Evolutionary conservation across 2,329 filamentous ascomycete genomes (phyloP), one percentile per base, ranked within the genome.

Genomic region (Sporothrix curviconia): DNA sequence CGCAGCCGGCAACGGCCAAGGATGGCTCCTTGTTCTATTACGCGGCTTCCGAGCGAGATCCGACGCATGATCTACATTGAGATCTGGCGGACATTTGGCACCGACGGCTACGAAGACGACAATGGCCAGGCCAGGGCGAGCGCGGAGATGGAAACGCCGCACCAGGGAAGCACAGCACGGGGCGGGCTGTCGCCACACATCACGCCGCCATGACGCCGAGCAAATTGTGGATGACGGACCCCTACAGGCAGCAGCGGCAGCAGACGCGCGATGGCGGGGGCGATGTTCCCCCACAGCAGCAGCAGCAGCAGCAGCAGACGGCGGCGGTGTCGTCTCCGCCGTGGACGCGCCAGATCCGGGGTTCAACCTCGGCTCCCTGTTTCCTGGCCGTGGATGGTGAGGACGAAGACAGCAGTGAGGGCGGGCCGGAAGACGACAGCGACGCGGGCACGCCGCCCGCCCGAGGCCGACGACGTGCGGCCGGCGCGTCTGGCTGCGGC

Each of bases 1-100:
- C 34, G 17, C 8, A 3, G 17, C 37, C 15, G 67, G 72, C 76
- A 55, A 71, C 79, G 55, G 72, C 69, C 64, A 79, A 81, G 70
- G 71, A 72, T 34, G 74, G 47, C 1, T 68, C 67, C 15, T 59
- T 52, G 14, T 66, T 70, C 46, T 70, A 70, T 57, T n/a, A 39
- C 60, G 3, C 37, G 54, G 8, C 65, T 70, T 15, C 67, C 68
- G 9, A 54, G 55, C 42, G 68, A 70, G 59, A 63, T 70, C 47
- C 67, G 69, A n/a, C 58, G 64, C 22, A 62, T 68, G 59, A 66
- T 70, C 34, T 70, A 69, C 56, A 24, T 60, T 28, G 65, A 69
- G 42, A 56, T 65, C 34, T 69, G 66, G 65, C 59, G 62, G 19
- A 51, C 4, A 39, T 63, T 44, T 55, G 60, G n/a, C 47, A 56